Base-by-base conservation (phyloP, 2,329 filamentous ascomycete genomes). In the Karstenula rhodostoma region DNA sequence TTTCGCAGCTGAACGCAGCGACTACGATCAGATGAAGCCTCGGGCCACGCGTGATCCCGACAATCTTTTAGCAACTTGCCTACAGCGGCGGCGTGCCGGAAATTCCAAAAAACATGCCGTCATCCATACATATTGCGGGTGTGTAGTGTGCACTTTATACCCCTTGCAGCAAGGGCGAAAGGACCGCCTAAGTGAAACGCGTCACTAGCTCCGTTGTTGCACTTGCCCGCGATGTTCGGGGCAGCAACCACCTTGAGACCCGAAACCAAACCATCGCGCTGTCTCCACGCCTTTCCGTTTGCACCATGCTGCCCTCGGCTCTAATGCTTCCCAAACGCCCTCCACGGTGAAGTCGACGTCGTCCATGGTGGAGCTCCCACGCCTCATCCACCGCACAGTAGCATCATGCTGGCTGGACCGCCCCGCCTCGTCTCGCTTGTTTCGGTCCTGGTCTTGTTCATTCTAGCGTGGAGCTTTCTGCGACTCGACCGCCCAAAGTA, bases 381-480 rank as follows among this genome's bases (percentile, higher is more conserved):
- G 29, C 32, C 46, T 43, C 43, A 17, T 25, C 29, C 29, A 22
- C 29, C 40, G 29, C 52, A n/a, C 68, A 75, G n/a, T 32, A 32
- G 29, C 29, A 32, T 32, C 29, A 77, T 77, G 75, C 69, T 77
- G 57, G 71, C 73, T 55, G 72, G 74, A 50, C 75, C 75, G 33
- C 75, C 75, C 22, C 71, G 75, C 56, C 65, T 74, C 19, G 58
- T 76, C 2, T 73, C 72, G 51, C 64, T 73, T 35, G 56, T 76
- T 55, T 65, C 70, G 46, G 56, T 72, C 53, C 60, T 73, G 48
- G 57, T 72, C 25, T 60, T 68, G 25, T 63, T 77, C 29, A 58
- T 63, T 49, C 63, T 77, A 17, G 65, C 66, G 35, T 75, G 73
- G 70, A 75, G 71, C 73, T 76, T 75, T 58, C 50, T 73, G 9